Evolutionary conservation across 129 eudicot species (phyloP).

Genomic region (Calendula officinalis): DNA sequence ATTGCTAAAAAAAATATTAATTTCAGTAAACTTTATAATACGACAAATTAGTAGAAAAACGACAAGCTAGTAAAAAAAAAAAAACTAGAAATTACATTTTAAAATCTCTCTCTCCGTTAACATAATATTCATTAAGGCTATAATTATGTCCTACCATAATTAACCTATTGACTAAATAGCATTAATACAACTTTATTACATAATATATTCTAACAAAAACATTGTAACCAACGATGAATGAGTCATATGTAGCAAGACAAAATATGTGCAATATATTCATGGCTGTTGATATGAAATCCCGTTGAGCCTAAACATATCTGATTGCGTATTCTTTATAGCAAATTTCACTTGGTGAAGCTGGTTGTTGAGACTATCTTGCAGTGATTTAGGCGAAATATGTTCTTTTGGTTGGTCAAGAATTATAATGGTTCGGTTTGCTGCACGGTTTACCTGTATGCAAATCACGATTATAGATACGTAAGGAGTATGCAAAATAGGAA

Average conservation of each 20-base stretch:
- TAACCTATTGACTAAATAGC: too few relatives aligned
- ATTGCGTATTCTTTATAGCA: slow-evolving; percentile 34
- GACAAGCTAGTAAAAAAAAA: too few relatives aligned
- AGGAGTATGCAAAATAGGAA: not conserved
- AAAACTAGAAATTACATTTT: too few relatives aligned
- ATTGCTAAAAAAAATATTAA: too few relatives aligned
- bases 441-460: slow-evolving; percentile 42
- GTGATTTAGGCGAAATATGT: slow-evolving; percentile 38
- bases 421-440: slow-evolving; percentile 41
- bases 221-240: not conserved
- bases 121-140: too few relatives aligned
- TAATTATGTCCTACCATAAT: too few relatives aligned
- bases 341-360: slow-evolving; percentile 40
- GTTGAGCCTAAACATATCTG: slow-evolving; percentile 22
- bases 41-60: too few relatives aligned
- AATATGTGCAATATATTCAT: slow-evolving; percentile 6
- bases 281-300: slow-evolving; percentile 19
- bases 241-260: not conserved
- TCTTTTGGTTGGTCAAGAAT: slow-evolving; percentile 43
- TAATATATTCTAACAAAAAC: too few relatives aligned
- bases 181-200: too few relatives aligned
- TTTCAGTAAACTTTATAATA: too few relatives aligned
- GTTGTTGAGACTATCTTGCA: slow-evolving; percentile 44
- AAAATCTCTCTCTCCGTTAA: too few relatives aligned
- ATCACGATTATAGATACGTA: not conserved